Percentiles rank a stretch among this genome's conserved stretches.
Conservation (phyloP, 345 rosid genomes). For the Passiflora organensis region DNA sequence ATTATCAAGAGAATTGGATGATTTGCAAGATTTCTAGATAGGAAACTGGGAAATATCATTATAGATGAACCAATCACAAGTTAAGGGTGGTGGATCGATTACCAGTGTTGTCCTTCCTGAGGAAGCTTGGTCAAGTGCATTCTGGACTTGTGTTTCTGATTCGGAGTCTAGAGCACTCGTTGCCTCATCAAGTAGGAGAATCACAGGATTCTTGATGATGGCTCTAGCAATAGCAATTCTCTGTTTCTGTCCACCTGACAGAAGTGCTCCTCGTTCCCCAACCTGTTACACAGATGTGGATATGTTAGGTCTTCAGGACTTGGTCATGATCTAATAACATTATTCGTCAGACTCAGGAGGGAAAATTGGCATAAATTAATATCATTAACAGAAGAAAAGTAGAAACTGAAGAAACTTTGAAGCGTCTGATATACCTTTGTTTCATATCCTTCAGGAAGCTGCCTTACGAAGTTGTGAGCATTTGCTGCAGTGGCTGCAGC, state of each 20-base stretch:
- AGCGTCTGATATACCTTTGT: constrained; percentile 51
- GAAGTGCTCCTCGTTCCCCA: constrained; percentile 73
- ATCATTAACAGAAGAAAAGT: no score
- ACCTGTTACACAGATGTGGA: constrained; percentile 32
- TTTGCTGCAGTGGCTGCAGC: constrained; percentile 74
- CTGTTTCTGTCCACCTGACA: constrained; percentile 92
- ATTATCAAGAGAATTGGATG: not conserved
- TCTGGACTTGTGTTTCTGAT: constrained; percentile 72
- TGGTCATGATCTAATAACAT: no score
- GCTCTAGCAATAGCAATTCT: constrained; percentile 84
- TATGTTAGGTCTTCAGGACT: no score
- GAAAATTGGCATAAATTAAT: no score
- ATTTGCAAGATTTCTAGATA: no score
- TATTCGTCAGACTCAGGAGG: no score
- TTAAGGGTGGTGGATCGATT: constrained; percentile 1
- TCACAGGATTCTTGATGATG: constrained; percentile 66
- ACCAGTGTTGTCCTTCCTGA: constrained; percentile 83
- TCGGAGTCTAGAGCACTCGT: constrained; percentile 86
- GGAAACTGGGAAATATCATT: no score
- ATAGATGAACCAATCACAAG: no score
- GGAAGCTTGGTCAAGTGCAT: constrained; percentile 76
- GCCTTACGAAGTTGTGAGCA: constrained; percentile 72
- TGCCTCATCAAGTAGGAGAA: constrained; percentile 82
- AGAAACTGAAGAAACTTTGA: no score
- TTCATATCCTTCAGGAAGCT: constrained; percentile 75